phyloP scores from a whole-genome alignment of 345 rosid genomes.

The Aquilaria yunnanensis region DNA sequence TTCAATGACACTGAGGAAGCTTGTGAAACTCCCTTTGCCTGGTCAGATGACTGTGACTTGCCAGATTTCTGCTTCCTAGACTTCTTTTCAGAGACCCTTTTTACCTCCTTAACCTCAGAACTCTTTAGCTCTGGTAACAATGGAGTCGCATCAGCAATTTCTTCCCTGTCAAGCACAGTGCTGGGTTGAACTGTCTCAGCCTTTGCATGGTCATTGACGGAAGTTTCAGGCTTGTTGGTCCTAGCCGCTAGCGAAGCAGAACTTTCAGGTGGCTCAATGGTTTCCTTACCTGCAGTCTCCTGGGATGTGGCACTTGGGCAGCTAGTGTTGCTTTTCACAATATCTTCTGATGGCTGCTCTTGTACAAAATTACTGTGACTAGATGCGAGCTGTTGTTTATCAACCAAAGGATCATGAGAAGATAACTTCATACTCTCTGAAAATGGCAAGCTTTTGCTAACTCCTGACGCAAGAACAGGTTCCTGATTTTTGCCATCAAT shows the following conservation, averaged over 20 bases:
- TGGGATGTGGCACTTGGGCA: conserved; percentile 9
- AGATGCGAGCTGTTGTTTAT: conserved; percentile 23
- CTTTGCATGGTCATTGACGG: conserved; percentile 16
- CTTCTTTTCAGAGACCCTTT: conserved; percentile 75
- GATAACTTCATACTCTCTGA: conserved; percentile 26
- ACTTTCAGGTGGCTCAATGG: conserved; percentile 17
- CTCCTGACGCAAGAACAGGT: conserved; percentile 21
- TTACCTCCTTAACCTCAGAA: conserved; percentile 49
- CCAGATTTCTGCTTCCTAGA: conserved; percentile 68
- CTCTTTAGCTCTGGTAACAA: conserved; percentile 31
- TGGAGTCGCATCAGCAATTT: conserved; percentile 25
- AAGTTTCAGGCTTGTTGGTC: conserved; percentile 26
- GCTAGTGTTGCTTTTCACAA: conserved; percentile 26
- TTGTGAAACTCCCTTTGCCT: conserved; percentile 39
- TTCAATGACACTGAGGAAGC: conserved; percentile 36
- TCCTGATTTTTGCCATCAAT: conserved; percentile 34
- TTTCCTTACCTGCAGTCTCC: conserved; percentile 12
- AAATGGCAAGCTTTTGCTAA: conserved; percentile 28
- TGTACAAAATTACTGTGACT: conserved; percentile 19
- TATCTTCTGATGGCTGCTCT: conserved; percentile 24
- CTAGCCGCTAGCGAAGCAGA: conserved; percentile 17
- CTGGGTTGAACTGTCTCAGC: conserved; percentile 23
- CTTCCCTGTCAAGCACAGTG: conserved; percentile 27
- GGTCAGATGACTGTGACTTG: conserved; percentile 52
- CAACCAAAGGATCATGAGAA: conserved; percentile 21